These are phyloP conservation scores for Epichloe sibirici DNA, from an alignment of 2,329 filamentous ascomycete species.

Conservation along the genomic window DNA sequence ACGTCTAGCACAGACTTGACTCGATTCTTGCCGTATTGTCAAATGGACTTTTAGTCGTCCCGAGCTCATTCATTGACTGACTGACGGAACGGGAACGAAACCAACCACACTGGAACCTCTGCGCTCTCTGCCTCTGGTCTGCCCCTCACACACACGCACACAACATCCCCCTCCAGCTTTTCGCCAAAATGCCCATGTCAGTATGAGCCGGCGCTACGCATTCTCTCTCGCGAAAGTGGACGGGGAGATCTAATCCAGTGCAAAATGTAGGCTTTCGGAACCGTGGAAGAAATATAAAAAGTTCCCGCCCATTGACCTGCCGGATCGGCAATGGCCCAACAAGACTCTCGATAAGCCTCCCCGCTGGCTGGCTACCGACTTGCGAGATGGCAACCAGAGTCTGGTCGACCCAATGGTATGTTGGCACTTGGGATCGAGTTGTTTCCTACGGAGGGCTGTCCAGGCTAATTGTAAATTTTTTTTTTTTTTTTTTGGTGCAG, in stretches of 20 bases:
- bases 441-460: not conserved
- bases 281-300: slow-evolving; percentile 65
- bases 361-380: slow-evolving; percentile 78
- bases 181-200: slow-evolving; percentile 10
- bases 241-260: too few species aligned
- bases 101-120: too few species aligned
- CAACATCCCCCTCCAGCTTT: not conserved
- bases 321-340: slow-evolving; percentile 70
- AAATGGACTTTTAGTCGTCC: too few species aligned
- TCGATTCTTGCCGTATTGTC: too few species aligned
- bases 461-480: not conserved
- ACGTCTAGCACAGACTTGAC: too few species aligned
- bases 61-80: too few species aligned
- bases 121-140: not conserved
- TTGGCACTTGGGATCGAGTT: not conserved
- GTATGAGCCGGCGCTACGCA: not conserved
- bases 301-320: slow-evolving; percentile 47
- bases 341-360: slow-evolving; percentile 75
- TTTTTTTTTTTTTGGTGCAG: slow-evolving; percentile 28
- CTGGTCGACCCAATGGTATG: slow-evolving; percentile 81
- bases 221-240: too few species aligned
- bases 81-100: too few species aligned
- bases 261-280: slow-evolving; percentile 51
- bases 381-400: slow-evolving; percentile 85
- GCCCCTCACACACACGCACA: slow-evolving; percentile 1